Conservation (phyloP, 352 stramenopile species). For the Phytophthora meadii region DNA sequence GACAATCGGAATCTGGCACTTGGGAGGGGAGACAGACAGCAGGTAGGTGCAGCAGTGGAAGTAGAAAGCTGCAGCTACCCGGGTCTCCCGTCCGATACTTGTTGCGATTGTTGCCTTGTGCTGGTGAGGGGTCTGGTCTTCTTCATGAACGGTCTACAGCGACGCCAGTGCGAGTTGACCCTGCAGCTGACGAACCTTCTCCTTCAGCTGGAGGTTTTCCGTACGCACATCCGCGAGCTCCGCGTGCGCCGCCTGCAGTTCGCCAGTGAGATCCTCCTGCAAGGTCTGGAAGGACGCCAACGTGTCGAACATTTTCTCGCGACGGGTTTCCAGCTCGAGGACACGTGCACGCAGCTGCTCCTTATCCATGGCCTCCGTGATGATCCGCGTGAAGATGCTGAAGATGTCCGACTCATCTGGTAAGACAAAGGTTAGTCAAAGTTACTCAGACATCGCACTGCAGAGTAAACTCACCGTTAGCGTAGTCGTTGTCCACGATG, state of each 20-base stretch:
- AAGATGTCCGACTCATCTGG: constrained; percentile 85
- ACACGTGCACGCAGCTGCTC: constrained; percentile 73
- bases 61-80: constrained; percentile 16
- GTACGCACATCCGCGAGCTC: constrained; percentile 55
- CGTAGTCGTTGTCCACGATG: constrained; percentile 99
- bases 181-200: constrained; percentile 70
- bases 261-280: constrained; percentile 61
- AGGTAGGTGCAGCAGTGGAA: constrained; percentile 8
- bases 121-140: constrained; percentile 24
- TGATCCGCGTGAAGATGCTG: constrained; percentile 84
- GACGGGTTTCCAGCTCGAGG: constrained; percentile 72
- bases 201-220: constrained; percentile 68
- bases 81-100: constrained; percentile 27
- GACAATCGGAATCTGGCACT: constrained; percentile 21
- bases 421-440: constrained; percentile 17
- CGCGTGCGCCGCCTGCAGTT: constrained; percentile 58
- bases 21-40: constrained; percentile 24
- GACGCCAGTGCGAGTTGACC: constrained; percentile 60
- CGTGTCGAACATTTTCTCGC: constrained; percentile 83
- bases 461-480: constrained; percentile 50
- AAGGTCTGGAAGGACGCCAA: constrained; percentile 70
- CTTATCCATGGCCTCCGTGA: constrained; percentile 84
- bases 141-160: constrained; percentile 40
- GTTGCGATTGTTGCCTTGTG: constrained; percentile 28
- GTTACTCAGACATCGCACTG: background rate